Evolutionary conservation across 495 filamentous ascomycete species (phyloP).

Genomic region (Talaromyces wortmannii): DNA sequence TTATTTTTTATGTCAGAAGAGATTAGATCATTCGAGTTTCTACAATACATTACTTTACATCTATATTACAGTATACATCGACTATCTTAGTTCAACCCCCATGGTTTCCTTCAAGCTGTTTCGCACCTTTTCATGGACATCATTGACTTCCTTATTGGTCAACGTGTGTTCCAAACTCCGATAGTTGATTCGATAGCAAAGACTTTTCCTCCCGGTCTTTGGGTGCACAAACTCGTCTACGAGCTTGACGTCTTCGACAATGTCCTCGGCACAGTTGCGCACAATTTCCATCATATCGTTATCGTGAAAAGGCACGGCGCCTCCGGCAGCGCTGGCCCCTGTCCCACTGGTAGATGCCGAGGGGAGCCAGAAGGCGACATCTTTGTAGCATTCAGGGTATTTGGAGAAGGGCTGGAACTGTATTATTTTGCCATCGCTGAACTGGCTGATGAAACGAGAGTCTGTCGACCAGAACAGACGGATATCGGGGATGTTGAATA

Average conservation of each 20-base stretch:
- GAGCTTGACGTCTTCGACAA: constrained; percentile 78
- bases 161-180: constrained; percentile 83
- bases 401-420: constrained; percentile 83
- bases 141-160: constrained; percentile 71
- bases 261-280: constrained; percentile 67
- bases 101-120: constrained; percentile 56
- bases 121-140: constrained; percentile 61
- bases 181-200: constrained; percentile 92
- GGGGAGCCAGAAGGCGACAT: constrained; percentile 88
- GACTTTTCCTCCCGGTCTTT: constrained; percentile 71
- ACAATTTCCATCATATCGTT: constrained; percentile 98
- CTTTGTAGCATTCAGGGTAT: constrained; percentile 79
- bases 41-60: background rate
- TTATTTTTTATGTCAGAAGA: no score
- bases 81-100: constrained; percentile 73
- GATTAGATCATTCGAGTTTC: background rate
- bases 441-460: constrained; percentile 74
- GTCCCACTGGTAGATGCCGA: constrained; percentile 30
- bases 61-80: background rate
- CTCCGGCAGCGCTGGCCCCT: constrained; percentile 45
- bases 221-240: constrained; percentile 86
- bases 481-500: constrained; percentile 94
- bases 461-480: constrained; percentile 95
- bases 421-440: constrained; percentile 58
- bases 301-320: constrained; percentile 62